Base-by-base conservation (phyloP, 2,329 filamentous ascomycete species). In the Aspergillus flavus region DNA sequence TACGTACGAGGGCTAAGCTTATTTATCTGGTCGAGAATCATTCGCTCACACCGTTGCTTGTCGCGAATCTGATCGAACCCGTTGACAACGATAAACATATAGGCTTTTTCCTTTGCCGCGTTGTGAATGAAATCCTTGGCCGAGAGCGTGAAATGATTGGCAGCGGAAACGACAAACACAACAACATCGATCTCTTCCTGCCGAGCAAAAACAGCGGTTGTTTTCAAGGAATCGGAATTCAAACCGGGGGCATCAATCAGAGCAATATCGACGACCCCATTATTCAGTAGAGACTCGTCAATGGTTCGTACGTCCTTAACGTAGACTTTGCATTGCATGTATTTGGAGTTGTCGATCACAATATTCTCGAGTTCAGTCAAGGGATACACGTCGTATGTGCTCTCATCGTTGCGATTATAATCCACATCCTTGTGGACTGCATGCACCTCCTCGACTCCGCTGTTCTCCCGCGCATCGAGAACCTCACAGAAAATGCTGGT, bases 101-200 rank as follows among this genome's bases (percentile, higher is more conserved):
- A 99, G 0, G 95, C 94, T 80, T 99, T 99, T 75, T 99, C 95
- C 46, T 94, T 89, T 0, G 95, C 95, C 1, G 95, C 95, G 57
- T 94, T 94, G 84, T 92, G 91, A 66, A 99, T 97, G 73, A 99
- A 99, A 72, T 99, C 95, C 79, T 92, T 96, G n/a, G 95, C 94
- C 0, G 95, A 97, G 60, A 96, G 88, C 0, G 95, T 99, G 75
- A 99, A 98, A 79, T 99, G 95, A 69, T 99, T 99, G 30, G 94
- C 93, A 2, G 95, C 95, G 12, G 94, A 97, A 6, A 99, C 95
- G 39, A 99, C 95, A 72, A 99, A 99, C 0, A 99, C 94, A 1
- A 99, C 95, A 0, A 99, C 95, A 71, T 99, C 95, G 67, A 99
- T 99, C 79, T 99, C 95, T 77, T 99, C 95, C 75, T 99, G 95